A percentile compares a stretch with the other conserved stretches of the same genome.
Evolutionary conservation across 345 rosid genomes (phyloP).

Genomic region (Salix brachista): DNA sequence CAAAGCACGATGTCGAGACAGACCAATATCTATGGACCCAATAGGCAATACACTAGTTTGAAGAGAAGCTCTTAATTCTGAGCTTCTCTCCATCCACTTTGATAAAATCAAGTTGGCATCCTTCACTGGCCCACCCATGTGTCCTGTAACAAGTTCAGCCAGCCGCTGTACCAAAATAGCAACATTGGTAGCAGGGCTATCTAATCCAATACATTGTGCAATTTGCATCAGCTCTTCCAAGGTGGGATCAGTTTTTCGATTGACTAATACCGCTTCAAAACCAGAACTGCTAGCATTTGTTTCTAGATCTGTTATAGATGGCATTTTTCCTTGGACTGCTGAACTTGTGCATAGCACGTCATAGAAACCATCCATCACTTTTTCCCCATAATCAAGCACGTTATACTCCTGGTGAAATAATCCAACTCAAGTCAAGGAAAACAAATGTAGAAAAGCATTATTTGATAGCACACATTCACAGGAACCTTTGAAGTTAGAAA

Average conservation of each 20-base stretch:
- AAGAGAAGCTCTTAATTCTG: conserved; percentile 69
- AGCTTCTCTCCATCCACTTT: conserved; percentile 82
- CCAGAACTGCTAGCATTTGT: conserved; percentile 59
- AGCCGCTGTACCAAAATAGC: conserved; percentile 65
- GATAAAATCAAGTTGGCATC: conserved; percentile 82
- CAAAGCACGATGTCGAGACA: conserved; percentile 94
- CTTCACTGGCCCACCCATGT: conserved; percentile 95
- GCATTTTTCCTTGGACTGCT: conserved; percentile 64
- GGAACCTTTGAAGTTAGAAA: neutral
- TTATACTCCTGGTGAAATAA: conserved; percentile 65
- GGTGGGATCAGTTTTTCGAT: conserved; percentile 61
- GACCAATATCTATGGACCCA: conserved; percentile 81
- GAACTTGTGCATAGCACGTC: conserved; percentile 71
- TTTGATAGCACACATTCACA: neutral
- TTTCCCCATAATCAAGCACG: conserved; percentile 92
- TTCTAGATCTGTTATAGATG: conserved; percentile 81
- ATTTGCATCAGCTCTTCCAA: conserved; percentile 80
- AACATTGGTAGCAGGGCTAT: conserved; percentile 63
- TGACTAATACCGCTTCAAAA: conserved; percentile 80
- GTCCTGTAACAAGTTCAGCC: conserved; percentile 90
- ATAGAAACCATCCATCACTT: conserved; percentile 90
- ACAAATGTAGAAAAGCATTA: conserved; percentile 4
- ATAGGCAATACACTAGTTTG: conserved; percentile 79
- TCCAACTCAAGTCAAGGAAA: conserved; percentile 13
- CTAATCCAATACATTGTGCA: conserved; percentile 72